Base-by-base conservation (phyloP, 1,139 yeast species). In the Suhomyces maxii region DNA sequence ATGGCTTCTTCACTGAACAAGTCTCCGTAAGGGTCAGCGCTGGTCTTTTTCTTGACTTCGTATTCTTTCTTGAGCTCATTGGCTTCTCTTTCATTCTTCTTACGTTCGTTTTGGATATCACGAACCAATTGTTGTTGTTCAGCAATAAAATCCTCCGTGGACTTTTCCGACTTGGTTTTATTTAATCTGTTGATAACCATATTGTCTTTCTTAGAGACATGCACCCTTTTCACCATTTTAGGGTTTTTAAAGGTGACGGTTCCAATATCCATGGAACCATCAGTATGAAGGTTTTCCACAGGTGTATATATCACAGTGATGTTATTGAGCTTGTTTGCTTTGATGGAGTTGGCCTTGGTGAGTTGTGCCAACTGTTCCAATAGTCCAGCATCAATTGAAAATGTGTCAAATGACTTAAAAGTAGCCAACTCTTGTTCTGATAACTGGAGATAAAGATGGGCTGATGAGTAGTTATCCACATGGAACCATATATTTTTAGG, bases 401-500 rank as follows among this genome's bases (percentile, higher is more conserved):
- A 61, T 12, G 58, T 58, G 11, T 70, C 71, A 52, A 74, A 73
- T 31, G 52, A 46, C 41, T 54, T 57, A 44, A 46, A 51, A 7
- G 59, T 54, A 14, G 58, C 60, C 37, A 59, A 56, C 36, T 74
- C 79, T 18, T 75, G 75, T 12, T 69, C 73, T 2, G 67, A 65
- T 33, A 86, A 65, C 46, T 89, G 79, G 31, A 87, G 65, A 57
- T 89, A 89, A n/a, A 89, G 76, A 61, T 89, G 96, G 0, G 95
- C 95, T 37, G 91, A 84, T 9, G 91, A 84, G 45, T 83, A 73
- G 55, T 85, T 86, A 57, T 87, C 95, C 8, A 85, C 91, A 63
- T 88, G 96, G 59, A 89, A 88, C 95, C 96, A 89, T 8, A 86
- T 69, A 59, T 86, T 87, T 49, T 79, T 80, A 12, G 83, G 84